Conservation (phyloP, 2,329 filamentous ascomycete genomes). For the Lasiodiplodia citricola region DNA sequence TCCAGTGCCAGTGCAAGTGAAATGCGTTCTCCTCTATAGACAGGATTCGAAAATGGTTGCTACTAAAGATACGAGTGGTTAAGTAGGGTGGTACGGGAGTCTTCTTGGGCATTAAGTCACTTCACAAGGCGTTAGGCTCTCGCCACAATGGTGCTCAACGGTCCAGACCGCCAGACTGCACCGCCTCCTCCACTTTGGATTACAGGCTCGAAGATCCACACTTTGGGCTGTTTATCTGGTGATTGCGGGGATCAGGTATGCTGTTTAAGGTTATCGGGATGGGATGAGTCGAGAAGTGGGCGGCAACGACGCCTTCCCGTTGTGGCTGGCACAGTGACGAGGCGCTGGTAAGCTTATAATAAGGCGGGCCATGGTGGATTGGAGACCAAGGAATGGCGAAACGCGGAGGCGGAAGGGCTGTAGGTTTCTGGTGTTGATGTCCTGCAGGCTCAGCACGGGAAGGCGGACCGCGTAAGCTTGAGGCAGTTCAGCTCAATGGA, state of each 20-base stretch:
- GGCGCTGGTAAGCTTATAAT: neutral
- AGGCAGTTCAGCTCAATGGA: neutral
- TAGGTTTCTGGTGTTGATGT: neutral
- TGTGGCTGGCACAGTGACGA: neutral
- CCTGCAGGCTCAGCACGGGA: too few species aligned
- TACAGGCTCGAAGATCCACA: constrained; percentile 16
- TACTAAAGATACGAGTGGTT: too few species aligned
- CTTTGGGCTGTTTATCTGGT: neutral
- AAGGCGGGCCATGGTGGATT: neutral
- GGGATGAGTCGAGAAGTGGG: neutral
- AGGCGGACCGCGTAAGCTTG: constrained; percentile 10
- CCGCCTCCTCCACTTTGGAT: neutral
- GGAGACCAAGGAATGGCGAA: neutral
- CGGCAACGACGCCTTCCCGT: constrained; percentile 16
- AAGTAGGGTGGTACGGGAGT: neutral
- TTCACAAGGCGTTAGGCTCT: neutral
- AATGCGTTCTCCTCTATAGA: too few species aligned
- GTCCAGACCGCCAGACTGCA: neutral
- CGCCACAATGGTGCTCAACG: neutral
- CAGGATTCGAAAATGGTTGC: too few species aligned
- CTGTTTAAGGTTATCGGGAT: constrained; percentile 16
- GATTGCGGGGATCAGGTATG: constrained; percentile 13
- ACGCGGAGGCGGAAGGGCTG: neutral
- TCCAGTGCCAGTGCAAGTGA: too few species aligned
- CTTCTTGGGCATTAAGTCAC: too few species aligned